phyloP scores from a whole-genome alignment of 2,329 filamentous ascomycete genomes.

The Pseudogymnoascus sp. region DNA sequence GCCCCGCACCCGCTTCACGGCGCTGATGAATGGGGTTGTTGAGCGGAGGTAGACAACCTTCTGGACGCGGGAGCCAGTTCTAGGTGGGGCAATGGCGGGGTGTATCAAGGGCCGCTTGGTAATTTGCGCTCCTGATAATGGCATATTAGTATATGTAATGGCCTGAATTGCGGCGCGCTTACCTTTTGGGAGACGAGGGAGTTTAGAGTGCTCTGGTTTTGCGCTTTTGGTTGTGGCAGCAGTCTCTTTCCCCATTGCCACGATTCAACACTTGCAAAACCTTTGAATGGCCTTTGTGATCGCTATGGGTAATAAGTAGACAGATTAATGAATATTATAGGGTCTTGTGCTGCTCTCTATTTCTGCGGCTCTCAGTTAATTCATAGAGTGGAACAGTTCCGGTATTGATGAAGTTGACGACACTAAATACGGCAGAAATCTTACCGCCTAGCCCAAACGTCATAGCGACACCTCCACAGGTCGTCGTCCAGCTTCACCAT shows the following conservation, averaged over 20 bases:
- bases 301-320: not conserved
- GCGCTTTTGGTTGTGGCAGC: slow-evolving; percentile 9
- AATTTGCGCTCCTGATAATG: slow-evolving; percentile 22
- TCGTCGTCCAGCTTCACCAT: slow-evolving; percentile 2
- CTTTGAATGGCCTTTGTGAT: not conserved
- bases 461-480: not conserved
- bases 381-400: not conserved
- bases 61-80: slow-evolving; percentile 14
- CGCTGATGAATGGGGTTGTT: slow-evolving; percentile 23
- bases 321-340: not conserved
- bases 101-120: slow-evolving; percentile 28
- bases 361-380: not conserved
- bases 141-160: not conserved
- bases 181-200: slow-evolving; percentile 19
- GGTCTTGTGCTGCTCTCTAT: not conserved
- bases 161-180: not conserved
- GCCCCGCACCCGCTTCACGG: slow-evolving; percentile 24
- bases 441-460: slow-evolving; percentile 3
- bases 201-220: slow-evolving; percentile 16
- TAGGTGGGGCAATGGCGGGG: slow-evolving; percentile 21
- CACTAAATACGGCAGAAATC: slow-evolving; percentile 2
- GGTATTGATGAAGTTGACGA: not conserved
- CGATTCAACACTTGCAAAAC: not conserved
- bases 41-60: slow-evolving; percentile 26
- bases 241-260: not conserved